These are phyloP conservation scores for Aspergillus nanangensis DNA, from an alignment of 495 filamentous ascomycete genomes.

Conservation along the genomic window DNA sequence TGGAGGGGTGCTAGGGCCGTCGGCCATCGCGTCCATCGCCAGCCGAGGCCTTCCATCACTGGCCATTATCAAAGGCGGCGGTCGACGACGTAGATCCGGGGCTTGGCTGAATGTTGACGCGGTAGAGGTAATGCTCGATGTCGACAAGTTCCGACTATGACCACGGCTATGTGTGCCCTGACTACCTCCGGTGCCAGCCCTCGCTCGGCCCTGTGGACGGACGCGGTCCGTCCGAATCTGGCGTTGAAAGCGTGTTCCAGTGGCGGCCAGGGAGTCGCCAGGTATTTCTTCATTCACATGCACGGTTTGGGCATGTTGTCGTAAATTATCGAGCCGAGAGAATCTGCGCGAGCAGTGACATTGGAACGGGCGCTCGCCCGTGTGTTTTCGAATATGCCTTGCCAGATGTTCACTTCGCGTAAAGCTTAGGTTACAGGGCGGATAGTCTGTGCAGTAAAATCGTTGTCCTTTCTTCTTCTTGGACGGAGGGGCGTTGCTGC, in stretches of 20 bases:
- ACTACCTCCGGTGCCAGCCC: slow-evolving; percentile 69
- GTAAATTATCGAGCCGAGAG: slow-evolving; percentile 92
- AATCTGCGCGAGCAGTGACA: slow-evolving; percentile 95
- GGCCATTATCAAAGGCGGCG: slow-evolving; percentile 82
- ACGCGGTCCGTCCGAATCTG: slow-evolving; percentile 87
- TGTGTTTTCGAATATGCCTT: slow-evolving; percentile 95
- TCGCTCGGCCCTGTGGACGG: slow-evolving; percentile 65
- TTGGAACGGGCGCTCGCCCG: slow-evolving; percentile 94
- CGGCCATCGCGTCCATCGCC: slow-evolving; percentile 56
- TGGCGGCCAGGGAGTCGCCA: slow-evolving; percentile 86
- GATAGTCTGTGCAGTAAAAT: slow-evolving; percentile 97
- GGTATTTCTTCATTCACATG: slow-evolving; percentile 98
- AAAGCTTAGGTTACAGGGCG: slow-evolving; percentile 91
- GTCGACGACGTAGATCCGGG: slow-evolving; percentile 62
- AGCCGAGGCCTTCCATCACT: slow-evolving; percentile 58
- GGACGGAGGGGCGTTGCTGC: slow-evolving; percentile 56
- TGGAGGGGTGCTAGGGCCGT: slow-evolving; percentile 45
- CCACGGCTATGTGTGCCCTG: slow-evolving; percentile 65
- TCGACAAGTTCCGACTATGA: slow-evolving; percentile 78
- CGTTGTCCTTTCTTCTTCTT: slow-evolving; percentile 97
- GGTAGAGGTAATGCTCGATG: slow-evolving; percentile 78
- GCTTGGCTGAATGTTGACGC: slow-evolving; percentile 62
- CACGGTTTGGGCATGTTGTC: slow-evolving; percentile 96
- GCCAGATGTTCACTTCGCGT: slow-evolving; percentile 95
- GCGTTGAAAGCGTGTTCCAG: slow-evolving; percentile 87